phyloP scores from a whole-genome alignment of 176 grass and related monocot species.

The Elymus sibiricus region DNA sequence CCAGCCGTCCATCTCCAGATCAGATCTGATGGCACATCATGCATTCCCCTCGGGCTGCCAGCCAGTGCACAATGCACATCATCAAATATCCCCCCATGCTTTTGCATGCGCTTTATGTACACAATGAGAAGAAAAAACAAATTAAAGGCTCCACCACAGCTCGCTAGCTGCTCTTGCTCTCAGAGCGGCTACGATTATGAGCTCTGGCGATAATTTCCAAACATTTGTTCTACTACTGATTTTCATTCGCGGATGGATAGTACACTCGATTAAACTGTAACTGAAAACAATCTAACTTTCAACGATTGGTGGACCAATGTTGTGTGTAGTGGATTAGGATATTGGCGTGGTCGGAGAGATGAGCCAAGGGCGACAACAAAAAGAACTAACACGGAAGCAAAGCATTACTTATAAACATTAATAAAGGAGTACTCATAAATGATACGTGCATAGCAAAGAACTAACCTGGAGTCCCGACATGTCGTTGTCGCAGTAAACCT shows the following conservation, averaged over 20 bases:
- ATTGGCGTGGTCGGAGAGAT: not conserved
- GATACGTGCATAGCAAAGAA: too few species aligned
- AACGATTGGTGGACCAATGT: not conserved
- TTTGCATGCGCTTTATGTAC: slow-evolving; percentile 24
- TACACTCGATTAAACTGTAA: not conserved
- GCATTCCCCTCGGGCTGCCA: slow-evolving; percentile 27
- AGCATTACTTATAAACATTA: too few species aligned
- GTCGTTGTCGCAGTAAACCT: not conserved
- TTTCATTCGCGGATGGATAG: not conserved
- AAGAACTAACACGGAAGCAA: not conserved
- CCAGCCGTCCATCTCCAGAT: slow-evolving; percentile 32
- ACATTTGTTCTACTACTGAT: not conserved
- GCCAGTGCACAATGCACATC: slow-evolving; percentile 20
- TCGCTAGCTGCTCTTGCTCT: slow-evolving; percentile 3
- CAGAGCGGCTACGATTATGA: not conserved
- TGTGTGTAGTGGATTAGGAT: not conserved
- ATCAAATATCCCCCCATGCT: slow-evolving; percentile 16
- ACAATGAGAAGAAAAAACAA: not conserved
- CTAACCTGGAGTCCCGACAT: not conserved
- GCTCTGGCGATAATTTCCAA: not conserved
- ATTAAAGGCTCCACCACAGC: not conserved
- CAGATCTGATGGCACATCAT: slow-evolving; percentile 40
- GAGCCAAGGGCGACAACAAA: not conserved
- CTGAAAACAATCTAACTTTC: not conserved
- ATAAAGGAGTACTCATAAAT: too few species aligned